Evolutionary conservation across 2,329 filamentous ascomycete species (phyloP).

Genomic region (Erysiphe neolycopersici): DNA sequence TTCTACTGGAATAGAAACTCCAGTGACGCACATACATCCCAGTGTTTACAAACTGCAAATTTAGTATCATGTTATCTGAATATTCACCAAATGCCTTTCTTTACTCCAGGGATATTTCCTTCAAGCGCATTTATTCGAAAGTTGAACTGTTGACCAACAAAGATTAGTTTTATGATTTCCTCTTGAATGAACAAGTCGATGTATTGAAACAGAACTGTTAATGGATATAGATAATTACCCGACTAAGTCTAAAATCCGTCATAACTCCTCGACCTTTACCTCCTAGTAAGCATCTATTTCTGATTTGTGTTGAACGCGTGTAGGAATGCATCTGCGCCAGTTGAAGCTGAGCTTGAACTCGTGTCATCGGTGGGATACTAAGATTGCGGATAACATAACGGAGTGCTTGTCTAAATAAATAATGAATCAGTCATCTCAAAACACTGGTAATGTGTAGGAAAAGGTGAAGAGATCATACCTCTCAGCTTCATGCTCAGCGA

Average conservation of each 20-base stretch:
- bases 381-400: constrained; percentile 89
- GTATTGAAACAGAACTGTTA: too few species aligned
- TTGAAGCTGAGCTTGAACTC: constrained; percentile 80
- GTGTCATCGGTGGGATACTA: constrained; percentile 50
- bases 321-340: constrained; percentile 90
- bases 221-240: constrained; percentile 31
- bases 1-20: too few species aligned
- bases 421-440: neutral
- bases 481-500: constrained; percentile 63
- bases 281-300: constrained; percentile 75
- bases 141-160: constrained; percentile 38
- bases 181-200: neutral
- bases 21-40: too few species aligned
- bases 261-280: constrained; percentile 82
- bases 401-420: constrained; percentile 47
- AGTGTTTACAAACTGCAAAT: too few species aligned
- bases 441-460: neutral
- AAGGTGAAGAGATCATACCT: constrained; percentile 22
- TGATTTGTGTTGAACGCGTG: constrained; percentile 77
- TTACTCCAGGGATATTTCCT: constrained; percentile 71
- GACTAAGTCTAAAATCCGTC: constrained; percentile 70
- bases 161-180: constrained; percentile 5
- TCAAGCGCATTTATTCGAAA: constrained; percentile 74
- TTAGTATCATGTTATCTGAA: too few species aligned
- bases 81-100: constrained; percentile 72